A percentile compares a stretch with the other conserved stretches of the same genome.
Conservation (phyloP, 352 stramenopile genomes). For the Phytophthora colocasiae region DNA sequence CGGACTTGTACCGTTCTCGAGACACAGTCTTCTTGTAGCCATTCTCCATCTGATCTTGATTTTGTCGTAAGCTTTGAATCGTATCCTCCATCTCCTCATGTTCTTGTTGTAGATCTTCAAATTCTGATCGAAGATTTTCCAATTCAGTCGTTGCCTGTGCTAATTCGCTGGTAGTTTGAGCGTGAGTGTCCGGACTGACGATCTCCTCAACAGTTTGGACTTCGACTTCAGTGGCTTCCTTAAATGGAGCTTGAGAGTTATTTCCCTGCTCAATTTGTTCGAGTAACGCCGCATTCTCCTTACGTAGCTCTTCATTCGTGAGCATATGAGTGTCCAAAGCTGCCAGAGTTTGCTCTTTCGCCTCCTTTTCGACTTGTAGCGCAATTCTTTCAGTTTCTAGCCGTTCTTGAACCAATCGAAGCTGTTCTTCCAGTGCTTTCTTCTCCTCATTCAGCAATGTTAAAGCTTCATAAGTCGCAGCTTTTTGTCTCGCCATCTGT, state of each 20-base stretch:
- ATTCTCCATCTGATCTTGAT: slow-evolving; percentile 26
- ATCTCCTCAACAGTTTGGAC: slow-evolving; percentile 20
- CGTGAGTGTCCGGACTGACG: slow-evolving; percentile 17
- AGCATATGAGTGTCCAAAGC: slow-evolving; percentile 14
- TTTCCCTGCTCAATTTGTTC: slow-evolving; percentile 14
- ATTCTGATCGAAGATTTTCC: slow-evolving; percentile 26
- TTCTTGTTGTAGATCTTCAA: slow-evolving; percentile 39
- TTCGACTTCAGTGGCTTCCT: not conserved
- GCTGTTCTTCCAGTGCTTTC: slow-evolving; percentile 44
- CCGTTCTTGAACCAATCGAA: slow-evolving; percentile 32
- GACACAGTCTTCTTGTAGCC: slow-evolving; percentile 69
- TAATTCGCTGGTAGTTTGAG: slow-evolving; percentile 16
- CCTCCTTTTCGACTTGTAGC: slow-evolving; percentile 27
- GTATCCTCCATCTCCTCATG: slow-evolving; percentile 42
- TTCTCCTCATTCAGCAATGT: slow-evolving; percentile 69
- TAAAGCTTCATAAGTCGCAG: slow-evolving; percentile 65
- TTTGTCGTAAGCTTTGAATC: slow-evolving; percentile 38
- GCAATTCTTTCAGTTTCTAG: slow-evolving; percentile 26
- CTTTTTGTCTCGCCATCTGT: slow-evolving; percentile 69
- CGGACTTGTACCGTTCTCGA: slow-evolving; percentile 76
- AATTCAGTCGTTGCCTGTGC: slow-evolving; percentile 20
- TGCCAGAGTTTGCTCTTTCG: slow-evolving; percentile 18
- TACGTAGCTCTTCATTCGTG: slow-evolving; percentile 37
- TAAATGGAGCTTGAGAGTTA: not conserved
- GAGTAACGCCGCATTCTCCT: slow-evolving; percentile 34